Evolutionary conservation across 345 rosid genomes (phyloP).

Genomic region (Combretum micranthum): DNA sequence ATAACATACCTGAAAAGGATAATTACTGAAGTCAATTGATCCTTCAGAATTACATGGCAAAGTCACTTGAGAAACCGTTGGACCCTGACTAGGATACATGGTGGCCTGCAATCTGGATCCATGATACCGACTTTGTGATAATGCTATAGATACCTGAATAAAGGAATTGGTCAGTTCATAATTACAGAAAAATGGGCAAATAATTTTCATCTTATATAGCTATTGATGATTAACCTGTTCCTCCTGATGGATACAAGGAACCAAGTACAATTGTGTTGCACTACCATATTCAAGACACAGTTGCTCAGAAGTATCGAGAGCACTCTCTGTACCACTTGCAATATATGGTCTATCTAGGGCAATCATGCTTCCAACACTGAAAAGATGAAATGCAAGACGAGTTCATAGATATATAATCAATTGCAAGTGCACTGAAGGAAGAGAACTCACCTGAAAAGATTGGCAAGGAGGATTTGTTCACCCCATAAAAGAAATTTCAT

Average conservation of each 20-base stretch:
- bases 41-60: conserved; percentile 86
- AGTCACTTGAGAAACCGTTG: conserved; percentile 70
- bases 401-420: conserved; percentile 3
- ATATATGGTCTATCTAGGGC: conserved; percentile 86
- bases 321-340: conserved; percentile 48
- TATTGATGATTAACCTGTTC: conserved; percentile 47
- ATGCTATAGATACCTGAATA: conserved; percentile 57
- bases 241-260: conserved; percentile 70
- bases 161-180: conserved; percentile 13
- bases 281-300: conserved; percentile 92
- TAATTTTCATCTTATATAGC: background rate
- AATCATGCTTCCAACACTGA: conserved; percentile 81
- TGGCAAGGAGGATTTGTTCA: conserved; percentile 72
- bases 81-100: conserved; percentile 44
- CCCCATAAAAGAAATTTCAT: conserved; percentile 82
- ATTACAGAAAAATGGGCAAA: background rate
- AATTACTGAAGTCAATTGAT: conserved; percentile 70
- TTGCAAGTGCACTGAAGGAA: conserved; percentile 9
- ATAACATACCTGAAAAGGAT: conserved; percentile 75
- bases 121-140: conserved; percentile 55
- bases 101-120: conserved; percentile 57
- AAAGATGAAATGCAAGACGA: conserved; percentile 14
- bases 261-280: conserved; percentile 79
- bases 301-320: conserved; percentile 42
- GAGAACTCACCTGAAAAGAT: conserved; percentile 71